Percentiles rank a stretch among this genome's conserved stretches.
phyloP scores from a whole-genome alignment of 441 rosid genomes.

The Omphalea diandra region DNA sequence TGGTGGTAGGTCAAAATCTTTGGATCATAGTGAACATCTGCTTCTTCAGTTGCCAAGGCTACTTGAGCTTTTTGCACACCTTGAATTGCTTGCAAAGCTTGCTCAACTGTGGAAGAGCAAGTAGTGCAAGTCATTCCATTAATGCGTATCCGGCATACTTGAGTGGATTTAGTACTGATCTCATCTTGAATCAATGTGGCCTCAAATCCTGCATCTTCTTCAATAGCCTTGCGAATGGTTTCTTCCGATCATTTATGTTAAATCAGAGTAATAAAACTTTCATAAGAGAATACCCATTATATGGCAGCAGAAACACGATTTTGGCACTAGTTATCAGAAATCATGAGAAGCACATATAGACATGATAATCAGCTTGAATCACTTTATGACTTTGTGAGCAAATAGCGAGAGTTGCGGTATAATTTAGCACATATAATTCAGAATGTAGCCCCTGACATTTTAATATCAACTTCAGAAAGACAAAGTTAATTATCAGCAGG shows the following conservation, averaged over 20 bases:
- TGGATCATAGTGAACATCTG: slow-evolving; percentile 68
- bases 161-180: slow-evolving; percentile 45
- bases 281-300: not conserved
- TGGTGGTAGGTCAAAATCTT: slow-evolving; percentile 35
- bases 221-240: slow-evolving; percentile 71
- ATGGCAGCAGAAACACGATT: not conserved
- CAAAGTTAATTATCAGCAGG: too few species aligned
- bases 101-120: slow-evolving; percentile 72
- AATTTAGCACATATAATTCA: not conserved
- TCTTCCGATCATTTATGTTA: slow-evolving; percentile 43
- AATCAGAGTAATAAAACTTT: not conserved
- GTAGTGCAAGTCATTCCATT: slow-evolving; percentile 89
- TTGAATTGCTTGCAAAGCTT: slow-evolving; percentile 51
- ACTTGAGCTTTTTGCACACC: slow-evolving; percentile 80
- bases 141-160: slow-evolving; percentile 66
- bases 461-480: not conserved
- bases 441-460: not conserved
- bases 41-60: slow-evolving; percentile 91
- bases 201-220: slow-evolving; percentile 79
- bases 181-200: slow-evolving; percentile 63
- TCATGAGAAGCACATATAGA: not conserved
- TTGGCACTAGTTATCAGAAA: not conserved
- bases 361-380: not conserved
- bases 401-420: not conserved
- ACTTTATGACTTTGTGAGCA: not conserved